Evolutionary conservation across 1,284 basidiomycete species (phyloP).

Genomic region (Ceratobasidium sp.): DNA sequence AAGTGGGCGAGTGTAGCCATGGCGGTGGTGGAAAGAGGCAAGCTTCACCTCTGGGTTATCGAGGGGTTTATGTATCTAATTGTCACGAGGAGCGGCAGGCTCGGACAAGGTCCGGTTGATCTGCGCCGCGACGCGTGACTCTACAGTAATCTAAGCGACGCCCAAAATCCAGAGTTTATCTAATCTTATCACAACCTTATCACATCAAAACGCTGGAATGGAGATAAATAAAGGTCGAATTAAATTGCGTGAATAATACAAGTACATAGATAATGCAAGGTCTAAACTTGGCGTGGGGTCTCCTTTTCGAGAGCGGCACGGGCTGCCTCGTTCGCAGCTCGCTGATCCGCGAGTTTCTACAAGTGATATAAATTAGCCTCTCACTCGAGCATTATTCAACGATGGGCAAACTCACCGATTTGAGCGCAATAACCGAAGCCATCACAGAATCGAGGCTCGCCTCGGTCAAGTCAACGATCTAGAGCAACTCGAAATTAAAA

Average conservation of each 20-base stretch:
- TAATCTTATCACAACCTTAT: slow-evolving; percentile 39
- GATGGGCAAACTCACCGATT: slow-evolving; percentile 3
- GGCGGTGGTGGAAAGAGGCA: slow-evolving; percentile 10
- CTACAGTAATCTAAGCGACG: slow-evolving; percentile 25
- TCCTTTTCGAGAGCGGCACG: slow-evolving; percentile 24
- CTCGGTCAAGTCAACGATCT: slow-evolving; percentile 39
- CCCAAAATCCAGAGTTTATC: neutral
- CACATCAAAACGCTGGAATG: neutral
- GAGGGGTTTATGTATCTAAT: slow-evolving; percentile 12
- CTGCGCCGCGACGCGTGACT: slow-evolving; percentile 43
- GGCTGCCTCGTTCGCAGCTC: slow-evolving; percentile 29
- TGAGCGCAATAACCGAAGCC: slow-evolving; percentile 37
- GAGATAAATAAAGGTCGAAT: neutral
- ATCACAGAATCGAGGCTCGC: slow-evolving; percentile 37
- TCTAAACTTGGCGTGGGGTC: slow-evolving; percentile 29
- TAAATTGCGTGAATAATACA: neutral
- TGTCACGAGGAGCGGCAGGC: neutral
- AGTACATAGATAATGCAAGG: neutral
- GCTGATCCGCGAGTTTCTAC: slow-evolving; percentile 39
- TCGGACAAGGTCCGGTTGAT: slow-evolving; percentile 43
- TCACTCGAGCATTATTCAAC: neutral
- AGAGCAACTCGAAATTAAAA: neutral
- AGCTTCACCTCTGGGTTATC: neutral
- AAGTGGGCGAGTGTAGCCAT: slow-evolving; percentile 81
- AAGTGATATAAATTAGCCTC: neutral